These are phyloP conservation scores for Aegilops bicornis DNA, from an alignment of 176 grass and related monocot genomes.

Conservation along the genomic window DNA sequence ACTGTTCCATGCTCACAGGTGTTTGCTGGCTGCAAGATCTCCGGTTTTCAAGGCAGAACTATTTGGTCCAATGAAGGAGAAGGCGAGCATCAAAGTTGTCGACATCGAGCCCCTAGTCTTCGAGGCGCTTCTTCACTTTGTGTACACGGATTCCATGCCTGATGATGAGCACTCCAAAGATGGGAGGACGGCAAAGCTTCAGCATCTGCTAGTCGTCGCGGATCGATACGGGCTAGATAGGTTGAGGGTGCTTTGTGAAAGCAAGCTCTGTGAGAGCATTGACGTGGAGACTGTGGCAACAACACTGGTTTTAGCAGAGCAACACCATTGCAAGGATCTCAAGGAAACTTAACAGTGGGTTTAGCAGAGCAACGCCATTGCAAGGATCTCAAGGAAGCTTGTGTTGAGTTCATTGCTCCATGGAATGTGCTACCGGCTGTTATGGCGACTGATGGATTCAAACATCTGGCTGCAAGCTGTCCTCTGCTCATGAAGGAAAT, in stretches of 20 bases:
- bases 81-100: no score
- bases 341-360: no score
- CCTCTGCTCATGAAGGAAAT: neutral
- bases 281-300: neutral
- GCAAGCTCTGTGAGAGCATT: neutral
- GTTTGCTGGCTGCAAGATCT: neutral
- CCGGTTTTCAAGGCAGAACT: neutral
- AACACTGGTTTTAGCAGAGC: neutral
- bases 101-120: no score
- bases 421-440: neutral
- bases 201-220: neutral
- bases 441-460: conserved; percentile 3
- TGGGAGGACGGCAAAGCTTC: neutral
- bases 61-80: conserved; percentile 12
- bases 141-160: no score
- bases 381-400: neutral
- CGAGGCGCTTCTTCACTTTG: no score
- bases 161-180: no score
- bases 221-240: no score
- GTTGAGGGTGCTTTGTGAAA: conserved; percentile 1
- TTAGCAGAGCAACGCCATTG: no score
- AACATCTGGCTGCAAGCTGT: conserved; percentile 1
- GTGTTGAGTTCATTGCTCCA: neutral
- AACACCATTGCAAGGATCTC: no score
- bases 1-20: neutral